Conservation (phyloP, 2,329 filamentous ascomycete genomes). For the Tolypocladium ovalisporum region DNA sequence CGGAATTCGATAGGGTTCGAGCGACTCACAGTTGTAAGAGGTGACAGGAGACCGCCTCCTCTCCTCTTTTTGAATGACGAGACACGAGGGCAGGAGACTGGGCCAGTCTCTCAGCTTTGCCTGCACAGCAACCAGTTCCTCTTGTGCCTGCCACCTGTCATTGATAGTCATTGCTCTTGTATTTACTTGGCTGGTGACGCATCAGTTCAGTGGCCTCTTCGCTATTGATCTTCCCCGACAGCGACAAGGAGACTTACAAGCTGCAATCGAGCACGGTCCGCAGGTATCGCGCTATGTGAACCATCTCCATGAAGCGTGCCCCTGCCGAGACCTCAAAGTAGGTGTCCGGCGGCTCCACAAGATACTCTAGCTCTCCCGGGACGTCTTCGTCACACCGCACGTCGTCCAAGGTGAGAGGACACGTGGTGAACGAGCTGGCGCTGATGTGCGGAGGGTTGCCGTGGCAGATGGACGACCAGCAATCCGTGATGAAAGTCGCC, state of each 20-base stretch:
- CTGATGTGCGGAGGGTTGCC: conserved; percentile 35
- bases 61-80: conserved; percentile 13
- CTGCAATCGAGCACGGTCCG: conserved; percentile 21
- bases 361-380: conserved; percentile 17
- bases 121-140: conserved; percentile 14
- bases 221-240: background rate
- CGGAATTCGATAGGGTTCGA: background rate
- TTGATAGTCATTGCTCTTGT: conserved; percentile 5
- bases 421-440: conserved; percentile 27
- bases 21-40: conserved; percentile 13
- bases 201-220: conserved; percentile 1
- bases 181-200: conserved; percentile 13
- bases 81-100: conserved; percentile 23
- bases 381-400: conserved; percentile 31
- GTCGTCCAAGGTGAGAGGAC: conserved; percentile 27
- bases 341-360: conserved; percentile 22
- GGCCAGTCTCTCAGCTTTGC: conserved; percentile 23
- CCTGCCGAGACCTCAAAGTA: conserved; percentile 22
- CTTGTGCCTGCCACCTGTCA: conserved; percentile 8
- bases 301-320: conserved; percentile 24
- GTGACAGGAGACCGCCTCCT: conserved; percentile 4
- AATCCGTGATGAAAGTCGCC: conserved; percentile 29
- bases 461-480: conserved; percentile 34
- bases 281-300: conserved; percentile 19
- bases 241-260: conserved; percentile 14